Base-by-base conservation (phyloP, 2,329 filamentous ascomycete species). In the Clarireedia homoeocarpa region DNA sequence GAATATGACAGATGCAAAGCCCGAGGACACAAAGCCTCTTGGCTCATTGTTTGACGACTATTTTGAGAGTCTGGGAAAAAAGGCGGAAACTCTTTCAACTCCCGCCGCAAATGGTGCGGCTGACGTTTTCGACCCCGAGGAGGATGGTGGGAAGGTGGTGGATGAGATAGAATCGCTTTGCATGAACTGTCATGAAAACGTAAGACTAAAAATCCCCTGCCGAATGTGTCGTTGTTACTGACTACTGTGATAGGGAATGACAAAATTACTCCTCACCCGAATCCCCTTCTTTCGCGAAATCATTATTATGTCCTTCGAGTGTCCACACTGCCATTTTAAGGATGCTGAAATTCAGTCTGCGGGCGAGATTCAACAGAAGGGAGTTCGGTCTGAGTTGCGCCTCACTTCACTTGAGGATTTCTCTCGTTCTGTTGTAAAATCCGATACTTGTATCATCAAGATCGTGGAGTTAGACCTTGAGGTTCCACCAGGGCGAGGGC, bases 201-300 rank as follows among this genome's bases (percentile, higher is more conserved):
- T 88, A 75, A 66, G 76, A 20, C 15, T 26, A 17, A 53, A 12
- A 27, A 15, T 10, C 24, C 2, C 15, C 27, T 9, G 26, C 15
- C n/a, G 4, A 40, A 14, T 15, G 12, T 51, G 47, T 14, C 53
- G 53, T 24, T 23, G 38, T 6, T 45, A 38, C 36, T 44, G 14
- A 58, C 39, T 49, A 6, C 24, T 14, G 23, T 26, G 9, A 39
- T 50, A 95, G 88, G 94, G 94, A 66, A 82, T 77, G 1, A 99
- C 94, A 14, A 82, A 86, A 58, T 81, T 99, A 23, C 83, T 99
- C 45, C 83, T 99, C 54, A 95, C 95, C 15, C 84, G 84, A 62
- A 96, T 99, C 55, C 94, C 94, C 15, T 97, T 90, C 79, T 99
- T 99, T 78, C 90, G 91, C 75, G 92, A 99, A 72, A 85, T 99